Evolutionary conservation across 1,139 yeast genomes (phyloP).

Genomic region (Suhomyces anneliseae): DNA sequence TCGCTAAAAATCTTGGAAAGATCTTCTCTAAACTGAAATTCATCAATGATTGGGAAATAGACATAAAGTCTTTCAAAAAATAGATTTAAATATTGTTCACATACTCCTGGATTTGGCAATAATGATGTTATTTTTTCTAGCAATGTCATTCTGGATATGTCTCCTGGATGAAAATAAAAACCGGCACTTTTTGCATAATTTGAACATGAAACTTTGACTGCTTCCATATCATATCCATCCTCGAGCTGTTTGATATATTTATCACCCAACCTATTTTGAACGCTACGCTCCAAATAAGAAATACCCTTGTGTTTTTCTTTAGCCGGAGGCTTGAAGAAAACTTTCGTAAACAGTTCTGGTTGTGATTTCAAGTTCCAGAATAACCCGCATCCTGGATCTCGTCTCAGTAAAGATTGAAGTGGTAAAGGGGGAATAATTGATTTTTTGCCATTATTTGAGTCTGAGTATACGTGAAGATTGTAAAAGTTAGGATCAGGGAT

Average conservation of each 20-base stretch:
- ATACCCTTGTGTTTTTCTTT: constrained; percentile 6
- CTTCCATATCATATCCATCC: constrained; percentile 12
- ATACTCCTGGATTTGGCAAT: constrained; percentile 8
- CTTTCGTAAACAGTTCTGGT: constrained; percentile 6
- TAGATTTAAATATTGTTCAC: constrained; percentile 8
- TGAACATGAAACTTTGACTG: constrained; percentile 16
- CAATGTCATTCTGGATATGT: constrained; percentile 1
- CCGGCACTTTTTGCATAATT: constrained; percentile 12
- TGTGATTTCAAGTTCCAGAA: constrained; percentile 15
- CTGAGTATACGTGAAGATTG: constrained; percentile 5
- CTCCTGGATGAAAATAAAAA: constrained; percentile 4
- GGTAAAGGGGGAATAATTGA: constrained; percentile 14
- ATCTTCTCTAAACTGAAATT: constrained; percentile 10
- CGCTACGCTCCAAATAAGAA: constrained; percentile 6
- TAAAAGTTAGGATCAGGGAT: constrained; percentile 3
- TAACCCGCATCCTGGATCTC: constrained; percentile 19
- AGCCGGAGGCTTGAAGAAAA: constrained; percentile 10
- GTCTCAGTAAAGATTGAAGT: constrained; percentile 17
- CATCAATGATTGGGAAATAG: constrained; percentile 15
- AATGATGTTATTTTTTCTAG: constrained; percentile 6
- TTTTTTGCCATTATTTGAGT: constrained; percentile 1
- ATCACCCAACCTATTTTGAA: constrained; percentile 11
- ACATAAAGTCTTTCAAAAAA: constrained; percentile 13
- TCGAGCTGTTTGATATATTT: constrained; percentile 15
- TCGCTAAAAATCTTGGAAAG: constrained; percentile 8